These are phyloP conservation scores for Periconia macrospinosa DNA, from an alignment of 2,329 filamentous ascomycete genomes.

Conservation along the genomic window DNA sequence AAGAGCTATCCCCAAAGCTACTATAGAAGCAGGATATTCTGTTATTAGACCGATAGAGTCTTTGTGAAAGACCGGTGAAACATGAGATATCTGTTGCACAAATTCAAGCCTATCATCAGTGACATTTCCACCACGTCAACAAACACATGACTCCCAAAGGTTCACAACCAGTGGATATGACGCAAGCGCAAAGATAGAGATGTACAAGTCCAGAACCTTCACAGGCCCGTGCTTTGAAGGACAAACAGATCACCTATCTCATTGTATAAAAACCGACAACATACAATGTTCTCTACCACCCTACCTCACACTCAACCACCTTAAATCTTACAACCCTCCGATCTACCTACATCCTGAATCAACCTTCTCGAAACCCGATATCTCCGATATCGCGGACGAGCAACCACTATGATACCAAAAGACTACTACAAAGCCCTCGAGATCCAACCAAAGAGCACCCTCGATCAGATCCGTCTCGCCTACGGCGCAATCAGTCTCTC, in stretches of 20 bases:
- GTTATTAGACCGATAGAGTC: too few relatives aligned
- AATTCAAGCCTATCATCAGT: too few relatives aligned
- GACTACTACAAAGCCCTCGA: neutral
- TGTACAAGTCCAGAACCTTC: neutral
- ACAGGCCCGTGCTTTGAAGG: neutral
- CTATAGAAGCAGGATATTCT: too few relatives aligned
- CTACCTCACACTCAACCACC: too few relatives aligned
- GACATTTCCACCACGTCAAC: neutral
- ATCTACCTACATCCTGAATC: neutral
- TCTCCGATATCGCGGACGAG: neutral
- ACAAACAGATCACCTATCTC: too few relatives aligned
- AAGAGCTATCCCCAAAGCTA: too few relatives aligned
- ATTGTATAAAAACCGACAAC: too few relatives aligned
- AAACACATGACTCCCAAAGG: neutral
- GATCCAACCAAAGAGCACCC: neutral
- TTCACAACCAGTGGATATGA: neutral
- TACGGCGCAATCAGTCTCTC: neutral
- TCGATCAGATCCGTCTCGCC: neutral
- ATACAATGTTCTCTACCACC: too few relatives aligned
- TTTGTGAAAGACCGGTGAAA: too few relatives aligned
- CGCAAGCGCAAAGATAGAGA: neutral
- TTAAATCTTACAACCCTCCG: too few relatives aligned
- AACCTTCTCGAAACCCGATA: neutral
- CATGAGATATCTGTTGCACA: too few relatives aligned
- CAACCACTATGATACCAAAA: neutral